These are phyloP conservation scores for Aspergillus pseudoviridinutans DNA, from an alignment of 2,329 filamentous ascomycete genomes.

Conservation along the genomic window DNA sequence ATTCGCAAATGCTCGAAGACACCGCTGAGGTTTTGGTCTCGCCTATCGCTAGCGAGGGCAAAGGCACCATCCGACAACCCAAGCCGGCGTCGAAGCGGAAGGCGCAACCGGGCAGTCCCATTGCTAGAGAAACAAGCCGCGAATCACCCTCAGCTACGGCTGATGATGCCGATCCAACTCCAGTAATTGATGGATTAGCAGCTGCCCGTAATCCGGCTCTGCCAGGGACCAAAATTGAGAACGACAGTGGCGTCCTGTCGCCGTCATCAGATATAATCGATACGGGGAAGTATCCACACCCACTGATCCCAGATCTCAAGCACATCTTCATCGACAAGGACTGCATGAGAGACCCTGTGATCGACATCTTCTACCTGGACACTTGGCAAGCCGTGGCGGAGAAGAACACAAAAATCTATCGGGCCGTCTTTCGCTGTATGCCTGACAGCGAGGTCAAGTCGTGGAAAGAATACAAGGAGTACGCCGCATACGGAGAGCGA, in stretches of 20 bases:
- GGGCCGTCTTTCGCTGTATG: constrained; percentile 93
- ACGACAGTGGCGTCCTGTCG: constrained; percentile 65
- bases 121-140: constrained; percentile 17
- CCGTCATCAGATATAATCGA: constrained; percentile 40
- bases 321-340: constrained; percentile 75
- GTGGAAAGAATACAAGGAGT: constrained; percentile 91
- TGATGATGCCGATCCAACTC: constrained; percentile 17
- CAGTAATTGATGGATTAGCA: constrained; percentile 20
- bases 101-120: constrained; percentile 13
- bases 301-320: constrained; percentile 62
- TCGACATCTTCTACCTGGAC: constrained; percentile 76
- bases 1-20: constrained; percentile 64
- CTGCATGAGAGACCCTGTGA: constrained; percentile 90
- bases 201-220: constrained; percentile 60
- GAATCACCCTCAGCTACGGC: constrained; percentile 11
- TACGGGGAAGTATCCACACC: constrained; percentile 47
- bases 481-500: constrained; percentile 68
- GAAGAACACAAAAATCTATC: constrained; percentile 94
- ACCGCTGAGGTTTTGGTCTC: constrained; percentile 67
- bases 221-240: constrained; percentile 76
- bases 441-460: constrained; percentile 90
- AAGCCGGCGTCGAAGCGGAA: constrained; percentile 41
- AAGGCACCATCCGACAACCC: constrained; percentile 54
- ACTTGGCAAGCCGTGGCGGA: constrained; percentile 82
- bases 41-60: constrained; percentile 61